Base-by-base conservation (phyloP, 2,329 filamentous ascomycete genomes). In the Fusarium brevicatenulatum region DNA sequence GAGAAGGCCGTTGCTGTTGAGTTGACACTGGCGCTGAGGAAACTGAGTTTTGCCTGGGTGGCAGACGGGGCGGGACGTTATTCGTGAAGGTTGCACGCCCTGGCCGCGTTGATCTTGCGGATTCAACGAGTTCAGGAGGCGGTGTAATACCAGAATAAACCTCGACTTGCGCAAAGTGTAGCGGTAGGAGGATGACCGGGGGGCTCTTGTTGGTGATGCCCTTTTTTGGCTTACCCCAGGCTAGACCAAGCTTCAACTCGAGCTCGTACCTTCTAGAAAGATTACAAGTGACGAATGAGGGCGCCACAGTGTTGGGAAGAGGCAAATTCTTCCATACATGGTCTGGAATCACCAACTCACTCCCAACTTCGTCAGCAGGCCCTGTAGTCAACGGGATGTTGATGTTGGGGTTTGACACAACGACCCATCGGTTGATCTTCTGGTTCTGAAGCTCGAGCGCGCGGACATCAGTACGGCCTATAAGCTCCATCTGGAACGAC, bases 131-230 rank as follows among this genome's bases (percentile, higher is more conserved):
- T 53, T 92, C 90, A 28, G 89, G 83, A 4, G 95, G 95, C 18
- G 96, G 95, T 28, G 89, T 88, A 73, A 98, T 95, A 74, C 96
- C 96, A 2, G 95, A 97, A 81, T 89, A 98, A 21, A 99, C 90
- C 62, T 94, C 89, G 56, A 97, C 87, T 39, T 84, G 81, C 52
- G 91, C 90, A 77, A 98, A 91, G 69, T 92, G 88, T 23, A 99
- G 86, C 9, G 95, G 94, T 6, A 97, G 87, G 63, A 92, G 88
- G 39, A 97, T 90, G 57, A 91, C 87, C 83, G 97, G 93, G n/a
- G 91, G 87, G 21, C 76, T 43, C 76, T 73, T 36, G 76, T 61
- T 62, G 59, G 74, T 63, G 39, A 76, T 65, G 8, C 79, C 78
- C 32, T 77, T 76, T 36, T 81, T 79, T 84, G 88, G 86, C 36